Evolutionary conservation across 2,329 filamentous ascomycete species (phyloP).

Genomic region (Sarocladium strictum): DNA sequence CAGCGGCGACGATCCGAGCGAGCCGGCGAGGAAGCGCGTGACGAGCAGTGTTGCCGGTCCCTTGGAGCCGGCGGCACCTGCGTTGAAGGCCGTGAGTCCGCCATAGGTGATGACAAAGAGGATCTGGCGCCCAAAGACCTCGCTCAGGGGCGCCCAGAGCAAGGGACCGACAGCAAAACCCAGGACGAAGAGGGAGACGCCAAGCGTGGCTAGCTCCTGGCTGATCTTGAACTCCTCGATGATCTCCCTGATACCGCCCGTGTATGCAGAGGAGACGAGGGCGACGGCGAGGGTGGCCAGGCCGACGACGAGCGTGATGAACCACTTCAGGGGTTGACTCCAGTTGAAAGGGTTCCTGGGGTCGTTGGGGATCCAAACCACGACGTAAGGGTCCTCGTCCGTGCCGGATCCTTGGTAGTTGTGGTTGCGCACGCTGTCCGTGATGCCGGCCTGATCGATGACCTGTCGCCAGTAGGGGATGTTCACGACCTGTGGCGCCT

Average conservation of each 20-base stretch:
- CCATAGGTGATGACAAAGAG: conserved; percentile 54
- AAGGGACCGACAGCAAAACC: conserved; percentile 33
- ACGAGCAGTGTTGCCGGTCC: conserved; percentile 54
- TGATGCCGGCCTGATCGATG: conserved; percentile 43
- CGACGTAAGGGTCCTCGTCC: conserved; percentile 54
- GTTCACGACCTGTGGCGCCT: not conserved
- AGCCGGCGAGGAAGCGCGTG: conserved; percentile 56
- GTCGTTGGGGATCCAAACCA: conserved; percentile 59
- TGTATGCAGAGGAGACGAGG: conserved; percentile 58
- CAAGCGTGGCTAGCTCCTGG: conserved; percentile 64
- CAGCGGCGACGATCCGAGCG: conserved; percentile 53
- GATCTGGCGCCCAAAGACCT: conserved; percentile 34
- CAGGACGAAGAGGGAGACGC: conserved; percentile 53
- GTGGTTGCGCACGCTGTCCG: conserved; percentile 42
- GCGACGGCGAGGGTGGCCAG: conserved; percentile 58
- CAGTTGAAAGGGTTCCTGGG: conserved; percentile 57
- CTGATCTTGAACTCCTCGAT: conserved; percentile 62
- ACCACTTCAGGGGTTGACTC: conserved; percentile 51
- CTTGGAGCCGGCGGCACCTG: conserved; percentile 47
- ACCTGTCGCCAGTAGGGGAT: conserved; percentile 7
- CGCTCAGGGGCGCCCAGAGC: conserved; percentile 15
- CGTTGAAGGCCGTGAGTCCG: conserved; percentile 54
- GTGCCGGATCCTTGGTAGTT: conserved; percentile 54
- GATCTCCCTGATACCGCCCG: conserved; percentile 52
- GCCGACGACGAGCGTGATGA: conserved; percentile 52